A percentile compares a stretch with the other conserved stretches of the same genome.
These are phyloP conservation scores for Climacium dendroides DNA, from an alignment of 225 moss, liverwort and hornwort genomes.

Conservation along the genomic window DNA sequence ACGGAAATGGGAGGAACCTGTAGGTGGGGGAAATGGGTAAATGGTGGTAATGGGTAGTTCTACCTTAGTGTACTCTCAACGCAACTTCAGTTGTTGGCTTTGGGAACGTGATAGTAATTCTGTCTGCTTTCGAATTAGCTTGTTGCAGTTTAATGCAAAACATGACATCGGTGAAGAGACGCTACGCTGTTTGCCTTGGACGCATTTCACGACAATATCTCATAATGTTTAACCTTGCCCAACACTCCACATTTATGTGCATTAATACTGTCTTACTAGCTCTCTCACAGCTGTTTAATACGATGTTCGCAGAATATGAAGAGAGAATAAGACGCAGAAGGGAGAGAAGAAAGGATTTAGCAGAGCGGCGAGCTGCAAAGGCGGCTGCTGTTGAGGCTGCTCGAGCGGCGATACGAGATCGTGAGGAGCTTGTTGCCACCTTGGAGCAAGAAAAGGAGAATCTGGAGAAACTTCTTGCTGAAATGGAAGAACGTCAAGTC, in stretches of 20 bases:
- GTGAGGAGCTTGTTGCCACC: constrained; percentile 50
- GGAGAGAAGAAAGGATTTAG: constrained; percentile 33
- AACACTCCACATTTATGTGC: background rate
- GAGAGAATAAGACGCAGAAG: constrained; percentile 47
- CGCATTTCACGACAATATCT: background rate
- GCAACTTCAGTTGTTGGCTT: background rate
- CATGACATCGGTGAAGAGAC: background rate
- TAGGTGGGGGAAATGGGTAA: too few relatives aligned
- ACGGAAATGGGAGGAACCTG: too few relatives aligned
- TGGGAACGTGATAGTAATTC: background rate
- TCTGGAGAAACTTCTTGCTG: constrained; percentile 52
- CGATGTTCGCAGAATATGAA: constrained; percentile 51
- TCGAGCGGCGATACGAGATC: constrained; percentile 45
- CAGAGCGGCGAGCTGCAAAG: constrained; percentile 38
- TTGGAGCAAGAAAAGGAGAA: constrained; percentile 57
- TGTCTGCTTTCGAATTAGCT: background rate
- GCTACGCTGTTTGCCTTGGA: background rate
- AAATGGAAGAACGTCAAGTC: constrained; percentile 66
- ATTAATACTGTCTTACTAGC: background rate
- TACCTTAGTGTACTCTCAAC: background rate
- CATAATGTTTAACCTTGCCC: background rate
- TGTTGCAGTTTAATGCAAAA: background rate
- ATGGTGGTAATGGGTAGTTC: too few relatives aligned
- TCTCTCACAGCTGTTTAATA: background rate
- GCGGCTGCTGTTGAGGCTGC: constrained; percentile 67